phyloP scores from a whole-genome alignment of 1,284 basidiomycete genomes.

The Puccinia horiana region DNA sequence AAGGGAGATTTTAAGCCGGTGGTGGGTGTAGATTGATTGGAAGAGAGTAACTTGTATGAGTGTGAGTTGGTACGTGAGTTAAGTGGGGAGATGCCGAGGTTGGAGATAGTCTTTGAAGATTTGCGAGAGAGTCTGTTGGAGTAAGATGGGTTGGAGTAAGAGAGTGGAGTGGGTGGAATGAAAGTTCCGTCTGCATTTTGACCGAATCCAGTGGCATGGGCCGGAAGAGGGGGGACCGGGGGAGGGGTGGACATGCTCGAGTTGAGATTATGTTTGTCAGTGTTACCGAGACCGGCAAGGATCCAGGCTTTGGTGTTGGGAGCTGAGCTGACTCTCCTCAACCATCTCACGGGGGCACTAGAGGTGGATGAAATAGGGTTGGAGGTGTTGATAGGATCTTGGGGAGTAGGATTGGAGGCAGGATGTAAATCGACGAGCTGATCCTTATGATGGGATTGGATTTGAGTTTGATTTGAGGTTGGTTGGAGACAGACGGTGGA shows the following conservation, averaged over 20 bases:
- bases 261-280: not conserved
- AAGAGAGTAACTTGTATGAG: not conserved
- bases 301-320: constrained; percentile 43
- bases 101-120: constrained; percentile 28
- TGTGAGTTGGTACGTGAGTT: not conserved
- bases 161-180: constrained; percentile 6
- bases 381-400: not conserved
- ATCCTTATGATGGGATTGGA: not conserved
- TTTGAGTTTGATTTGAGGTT: not conserved
- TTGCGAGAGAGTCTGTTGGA: not conserved
- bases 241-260: not conserved
- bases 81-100: not conserved
- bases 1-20: not conserved
- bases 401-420: not conserved
- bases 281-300: not conserved
- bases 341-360: constrained; percentile 1
- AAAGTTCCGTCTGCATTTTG: constrained; percentile 42
- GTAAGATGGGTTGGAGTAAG: not conserved
- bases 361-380: not conserved
- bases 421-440: not conserved
- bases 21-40: not conserved
- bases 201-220: constrained; percentile 39
- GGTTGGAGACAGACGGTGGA: not conserved
- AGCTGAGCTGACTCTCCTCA: constrained; percentile 42
- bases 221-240: constrained; percentile 6